phyloP scores from a whole-genome alignment of 306 rosid species.

The Lithocarpus polystachyus region DNA sequence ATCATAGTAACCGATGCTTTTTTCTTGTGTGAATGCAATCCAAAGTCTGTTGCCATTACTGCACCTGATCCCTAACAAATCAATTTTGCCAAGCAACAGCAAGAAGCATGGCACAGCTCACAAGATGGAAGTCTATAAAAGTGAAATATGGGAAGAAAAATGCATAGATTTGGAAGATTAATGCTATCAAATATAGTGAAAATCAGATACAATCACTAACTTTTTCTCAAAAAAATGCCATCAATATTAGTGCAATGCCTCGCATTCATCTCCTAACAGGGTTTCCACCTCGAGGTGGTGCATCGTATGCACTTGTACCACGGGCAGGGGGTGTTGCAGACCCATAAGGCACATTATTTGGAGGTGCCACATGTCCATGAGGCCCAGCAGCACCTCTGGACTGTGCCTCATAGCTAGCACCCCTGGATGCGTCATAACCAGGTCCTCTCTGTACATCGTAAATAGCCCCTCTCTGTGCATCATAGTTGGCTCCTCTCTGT shows the following conservation, averaged over 20 bases:
- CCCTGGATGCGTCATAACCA: slow-evolving; percentile 48
- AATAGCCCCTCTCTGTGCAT: slow-evolving; percentile 37
- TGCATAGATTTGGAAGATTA: too few species aligned
- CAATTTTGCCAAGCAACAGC: background rate
- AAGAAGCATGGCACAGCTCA: background rate
- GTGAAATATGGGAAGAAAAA: background rate
- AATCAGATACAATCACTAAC: background rate
- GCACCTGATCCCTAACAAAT: background rate
- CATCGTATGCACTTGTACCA: slow-evolving; percentile 51
- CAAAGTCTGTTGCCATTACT: background rate
- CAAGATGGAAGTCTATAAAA: background rate
- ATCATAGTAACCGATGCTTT: background rate
- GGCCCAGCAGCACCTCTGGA: slow-evolving; percentile 57
- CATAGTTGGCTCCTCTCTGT: slow-evolving; percentile 49
- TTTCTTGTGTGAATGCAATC: background rate
- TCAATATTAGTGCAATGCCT: slow-evolving; percentile 1
- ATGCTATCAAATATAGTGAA: background rate
- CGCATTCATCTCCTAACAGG: slow-evolving; percentile 57
- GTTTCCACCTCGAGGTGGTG: slow-evolving; percentile 60
- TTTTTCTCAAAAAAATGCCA: background rate
- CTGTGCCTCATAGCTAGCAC: slow-evolving; percentile 59
- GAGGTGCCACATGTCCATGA: slow-evolving; percentile 47
- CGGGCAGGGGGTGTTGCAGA: slow-evolving; percentile 66
- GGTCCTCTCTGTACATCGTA: slow-evolving; percentile 53
- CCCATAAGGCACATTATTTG: slow-evolving; percentile 51